Base-by-base conservation (phyloP, 805 yeast species). In the Starmerella davenportii region DNA sequence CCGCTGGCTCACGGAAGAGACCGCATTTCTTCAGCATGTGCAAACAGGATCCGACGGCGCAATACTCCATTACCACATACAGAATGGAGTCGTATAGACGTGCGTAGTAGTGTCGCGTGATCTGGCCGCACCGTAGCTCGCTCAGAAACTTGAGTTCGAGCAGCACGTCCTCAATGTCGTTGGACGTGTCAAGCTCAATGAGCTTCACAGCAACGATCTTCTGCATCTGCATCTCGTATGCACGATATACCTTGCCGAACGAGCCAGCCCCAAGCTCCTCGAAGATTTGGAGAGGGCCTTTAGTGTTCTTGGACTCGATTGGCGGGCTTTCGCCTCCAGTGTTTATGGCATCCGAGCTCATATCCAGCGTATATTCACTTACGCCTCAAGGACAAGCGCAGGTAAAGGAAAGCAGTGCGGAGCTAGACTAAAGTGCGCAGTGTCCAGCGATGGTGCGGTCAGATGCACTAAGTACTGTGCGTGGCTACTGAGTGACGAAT, bases 31-130 rank as follows among this genome's bases (percentile, higher is more conserved):
- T 72, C 31, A 87, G 52, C 39, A 56, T 30, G 51, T 79, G 93
- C 2, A 78, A 66, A 56, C 93, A 79, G 1, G 95, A 80, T 0
- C 95, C 95, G 21, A 92, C 95, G 11, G 87, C 94, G 57, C 96
- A 90, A 53, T 70, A 82, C 55, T 87, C 98, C 95, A 90, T 81
- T 4, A 76, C 76, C 35, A 87, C 79, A 77, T 84, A 85, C 72
- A 90, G 71, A 4, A 71, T 66, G 32, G 72, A 71, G 33, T 73
- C 81, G 33, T 65, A 62, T 4, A 77, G 56, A 51, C 72, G 70
- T 1, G 94, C 74, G 35, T 73, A 74, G 49, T 61, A 65, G 52
- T 74, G 74, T 31, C 66, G 64, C 2, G 90, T 81, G 38, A 90
- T 72, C 50, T 69, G 70, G 1, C 69, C 70, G n/a, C 77, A 72